Evolutionary conservation across 2,329 filamentous ascomycete genomes (phyloP).

Genomic region (Dendrostoma leiphaemia): DNA sequence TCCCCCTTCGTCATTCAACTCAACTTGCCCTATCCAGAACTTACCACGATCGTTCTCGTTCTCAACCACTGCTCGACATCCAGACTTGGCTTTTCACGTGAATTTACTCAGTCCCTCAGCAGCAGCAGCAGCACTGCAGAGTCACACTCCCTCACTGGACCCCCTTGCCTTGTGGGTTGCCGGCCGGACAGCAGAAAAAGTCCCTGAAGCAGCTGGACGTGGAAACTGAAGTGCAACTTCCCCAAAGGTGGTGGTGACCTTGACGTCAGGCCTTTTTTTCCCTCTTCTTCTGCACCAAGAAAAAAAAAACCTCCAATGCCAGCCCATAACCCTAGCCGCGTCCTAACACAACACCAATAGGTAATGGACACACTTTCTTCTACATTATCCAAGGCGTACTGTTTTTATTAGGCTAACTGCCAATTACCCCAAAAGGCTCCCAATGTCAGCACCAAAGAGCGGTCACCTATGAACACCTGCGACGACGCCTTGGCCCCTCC

Average conservation of each 20-base stretch:
- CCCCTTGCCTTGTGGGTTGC: background rate
- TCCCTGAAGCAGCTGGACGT: background rate
- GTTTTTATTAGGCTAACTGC: background rate
- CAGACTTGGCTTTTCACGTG: background rate
- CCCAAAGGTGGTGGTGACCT: slow-evolving; percentile 2
- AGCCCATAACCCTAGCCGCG: slow-evolving; percentile 2
- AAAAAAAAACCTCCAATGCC: background rate
- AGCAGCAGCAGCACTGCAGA: background rate
- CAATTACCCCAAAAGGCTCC: background rate
- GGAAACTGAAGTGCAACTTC: background rate
- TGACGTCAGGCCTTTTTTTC: slow-evolving; percentile 18
- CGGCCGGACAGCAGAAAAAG: background rate
- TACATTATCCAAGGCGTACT: background rate
- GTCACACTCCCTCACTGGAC: background rate
- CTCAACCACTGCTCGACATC: background rate
- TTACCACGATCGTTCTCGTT: too few relatives aligned
- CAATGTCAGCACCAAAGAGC: background rate
- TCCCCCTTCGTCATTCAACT: background rate
- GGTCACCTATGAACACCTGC: slow-evolving; percentile 10
- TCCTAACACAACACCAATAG: slow-evolving; percentile 2
- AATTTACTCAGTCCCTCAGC: background rate
- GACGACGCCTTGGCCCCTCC: slow-evolving; percentile 3
- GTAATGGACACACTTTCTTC: background rate
- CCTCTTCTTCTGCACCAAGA: background rate
- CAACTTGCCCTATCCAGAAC: background rate